Conservation (phyloP, 1,139 yeast species). For the Geotrichum candidum region DNA sequence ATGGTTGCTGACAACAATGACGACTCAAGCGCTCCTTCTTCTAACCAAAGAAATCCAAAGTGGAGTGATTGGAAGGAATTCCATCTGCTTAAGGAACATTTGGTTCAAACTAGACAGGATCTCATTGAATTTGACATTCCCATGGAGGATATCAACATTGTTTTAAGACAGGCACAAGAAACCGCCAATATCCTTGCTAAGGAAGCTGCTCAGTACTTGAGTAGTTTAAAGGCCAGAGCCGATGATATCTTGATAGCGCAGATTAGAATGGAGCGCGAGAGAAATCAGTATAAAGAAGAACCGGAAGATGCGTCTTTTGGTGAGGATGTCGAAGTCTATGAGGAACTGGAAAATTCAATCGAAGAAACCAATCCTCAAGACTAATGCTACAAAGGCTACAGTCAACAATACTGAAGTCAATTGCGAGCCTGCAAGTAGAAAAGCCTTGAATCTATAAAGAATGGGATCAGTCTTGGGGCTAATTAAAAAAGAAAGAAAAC, state of each 20-base stretch:
- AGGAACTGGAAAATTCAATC: slow-evolving; percentile 20
- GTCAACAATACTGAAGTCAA: neutral
- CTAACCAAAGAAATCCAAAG: slow-evolving; percentile 38
- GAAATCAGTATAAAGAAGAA: slow-evolving; percentile 14
- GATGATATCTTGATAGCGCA: slow-evolving; percentile 73
- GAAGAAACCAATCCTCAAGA: slow-evolving; percentile 11
- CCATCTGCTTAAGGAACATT: slow-evolving; percentile 50
- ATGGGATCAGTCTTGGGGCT: slow-evolving; percentile 14
- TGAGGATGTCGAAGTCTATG: slow-evolving; percentile 26
- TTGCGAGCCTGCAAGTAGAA: neutral
- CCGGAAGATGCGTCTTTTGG: slow-evolving; percentile 22
- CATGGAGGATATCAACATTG: slow-evolving; percentile 45
- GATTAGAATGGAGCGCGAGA: slow-evolving; percentile 16
- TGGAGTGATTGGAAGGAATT: slow-evolving; percentile 70
- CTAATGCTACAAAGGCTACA: slow-evolving; percentile 1
- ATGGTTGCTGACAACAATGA: slow-evolving; percentile 23
- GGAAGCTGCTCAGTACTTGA: slow-evolving; percentile 68
- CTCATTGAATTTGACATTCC: slow-evolving; percentile 48
- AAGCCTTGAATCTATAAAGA: neutral
- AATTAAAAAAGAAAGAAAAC: slow-evolving; percentile 3
- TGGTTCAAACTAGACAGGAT: slow-evolving; percentile 52
- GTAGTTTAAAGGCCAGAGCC: slow-evolving; percentile 72
- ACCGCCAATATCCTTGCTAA: slow-evolving; percentile 55
- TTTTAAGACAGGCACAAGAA: slow-evolving; percentile 52
- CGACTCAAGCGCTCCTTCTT: slow-evolving; percentile 30